Evolutionary conservation across 129 eudicot species (phyloP).

Genomic region (Ambrosia artemisiifolia): DNA sequence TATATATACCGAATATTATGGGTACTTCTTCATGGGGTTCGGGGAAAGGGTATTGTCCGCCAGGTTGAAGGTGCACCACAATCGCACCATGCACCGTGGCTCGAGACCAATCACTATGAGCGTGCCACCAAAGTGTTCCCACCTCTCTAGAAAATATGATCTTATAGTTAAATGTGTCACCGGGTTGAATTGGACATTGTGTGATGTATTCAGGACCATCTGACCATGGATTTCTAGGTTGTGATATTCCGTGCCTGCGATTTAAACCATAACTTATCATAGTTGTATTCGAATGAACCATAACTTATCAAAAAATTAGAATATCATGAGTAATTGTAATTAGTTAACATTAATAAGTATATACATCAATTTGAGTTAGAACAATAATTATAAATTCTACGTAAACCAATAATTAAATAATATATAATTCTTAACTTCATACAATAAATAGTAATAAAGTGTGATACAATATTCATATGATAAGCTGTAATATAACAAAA

Average conservation of each 20-base stretch:
- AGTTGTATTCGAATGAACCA: not conserved
- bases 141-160: conserved; percentile 54
- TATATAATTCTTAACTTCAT: not conserved
- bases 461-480: not conserved
- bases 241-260: conserved; percentile 72
- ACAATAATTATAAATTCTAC: not conserved
- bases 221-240: conserved; percentile 68
- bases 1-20: conserved; percentile 40
- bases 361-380: not conserved
- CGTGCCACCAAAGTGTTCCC: conserved; percentile 86
- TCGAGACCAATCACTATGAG: conserved; percentile 77
- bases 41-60: conserved; percentile 49
- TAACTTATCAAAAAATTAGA: not conserved
- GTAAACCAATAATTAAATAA: not conserved
- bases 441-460: not conserved
- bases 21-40: conserved; percentile 53
- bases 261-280: not conserved
- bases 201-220: conserved; percentile 74
- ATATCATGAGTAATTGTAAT: not conserved
- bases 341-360: not conserved
- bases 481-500: not conserved
- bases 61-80: conserved; percentile 37
- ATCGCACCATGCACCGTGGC: conserved; percentile 73
- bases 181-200: conserved; percentile 69
- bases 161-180: conserved; percentile 41